Evolutionary conservation across 257 asterid genomes (phyloP), one percentile per base, ranked within the genome.

Genomic region (Gentiana dahurica): DNA sequence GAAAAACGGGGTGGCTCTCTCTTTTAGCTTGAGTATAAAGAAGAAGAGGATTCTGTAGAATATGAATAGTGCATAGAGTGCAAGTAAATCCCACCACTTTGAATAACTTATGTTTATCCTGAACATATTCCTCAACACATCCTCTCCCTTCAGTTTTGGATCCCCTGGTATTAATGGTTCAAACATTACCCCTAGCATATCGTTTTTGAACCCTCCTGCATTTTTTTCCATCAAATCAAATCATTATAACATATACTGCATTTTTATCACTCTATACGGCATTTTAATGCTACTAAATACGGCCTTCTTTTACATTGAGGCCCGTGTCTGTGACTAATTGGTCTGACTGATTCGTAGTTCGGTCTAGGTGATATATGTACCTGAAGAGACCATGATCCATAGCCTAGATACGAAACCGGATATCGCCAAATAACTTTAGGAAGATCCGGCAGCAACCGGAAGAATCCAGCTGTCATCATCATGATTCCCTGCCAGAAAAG

Each of bases 381-480:
- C 95, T 89, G 97, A 58, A 89, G 60, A 8, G 87, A 75, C 97
- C 97, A 89, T 5, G 95, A 85, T 53, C 96, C 95, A 3, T 84
- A 89, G 51, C 95, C 51, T 2, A 57, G 12, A 57, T 0, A 90
- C 2, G 93, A 87, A 60, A 90, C 51, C 1, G 96, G 96, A 45
- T 90, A 87, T 52, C 65, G 69, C 98, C 98, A 90, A 58, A 87
- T 77, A 34, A 69, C 57, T 69, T 62, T 77, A 15, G 96, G 98
- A 46, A 90, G 96, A 36, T 80, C 83, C 1, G 84, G 73, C 45
- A 79, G 55, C 39, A 67, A 65, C 6, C 94, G 82, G 67, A 90
- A 89, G 72, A 89, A 89, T 61, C 97, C 97, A 38, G 97, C 90
- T 0, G 95, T 82, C 93, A 86, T 75, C 97, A 89, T 89, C 95